These are phyloP conservation scores for Furcasterigmium furcatum DNA, from an alignment of 2,329 filamentous ascomycete species.

Conservation along the genomic window DNA sequence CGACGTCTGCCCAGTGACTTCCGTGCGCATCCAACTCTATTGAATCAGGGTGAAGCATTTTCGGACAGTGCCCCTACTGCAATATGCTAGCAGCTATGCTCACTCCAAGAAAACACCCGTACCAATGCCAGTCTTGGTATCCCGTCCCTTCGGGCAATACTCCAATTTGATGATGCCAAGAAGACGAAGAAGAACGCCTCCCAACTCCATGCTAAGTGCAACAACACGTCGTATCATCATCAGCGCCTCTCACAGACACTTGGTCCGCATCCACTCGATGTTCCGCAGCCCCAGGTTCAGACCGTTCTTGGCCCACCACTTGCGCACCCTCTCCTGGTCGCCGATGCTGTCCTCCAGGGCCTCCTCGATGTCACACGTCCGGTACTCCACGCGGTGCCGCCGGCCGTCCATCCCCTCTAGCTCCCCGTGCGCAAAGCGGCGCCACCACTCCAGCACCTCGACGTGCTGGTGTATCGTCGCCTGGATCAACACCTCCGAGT, in stretches of 20 bases:
- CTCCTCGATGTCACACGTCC: slow-evolving; percentile 93
- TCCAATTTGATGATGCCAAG: no score
- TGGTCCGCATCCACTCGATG: slow-evolving; percentile 85
- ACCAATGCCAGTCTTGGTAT: no score
- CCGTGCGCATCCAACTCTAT: no score
- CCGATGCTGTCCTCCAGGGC: slow-evolving; percentile 83
- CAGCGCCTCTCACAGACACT: slow-evolving; percentile 58
- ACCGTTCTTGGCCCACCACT: slow-evolving; percentile 87
- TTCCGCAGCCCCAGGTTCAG: slow-evolving; percentile 78
- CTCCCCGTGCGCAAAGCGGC: slow-evolving; percentile 58
- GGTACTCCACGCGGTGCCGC: slow-evolving; percentile 77
- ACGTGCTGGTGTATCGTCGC: slow-evolving; percentile 86
- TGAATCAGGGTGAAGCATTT: no score
- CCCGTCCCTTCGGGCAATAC: no score
- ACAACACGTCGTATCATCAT: no score
- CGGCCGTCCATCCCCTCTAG: slow-evolving; percentile 51
- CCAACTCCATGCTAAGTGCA: no score
- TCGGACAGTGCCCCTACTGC: no score
- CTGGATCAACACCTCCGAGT: slow-evolving; percentile 78
- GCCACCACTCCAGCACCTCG: slow-evolving; percentile 90
- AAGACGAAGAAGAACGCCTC: no score
- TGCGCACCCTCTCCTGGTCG: slow-evolving; percentile 68
- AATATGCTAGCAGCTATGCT: no score
- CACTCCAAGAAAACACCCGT: no score
- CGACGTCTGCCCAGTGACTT: no score